These are phyloP conservation scores for Eremochloa ophiuroides DNA, from an alignment of 176 grass and related monocot genomes.

Conservation along the genomic window DNA sequence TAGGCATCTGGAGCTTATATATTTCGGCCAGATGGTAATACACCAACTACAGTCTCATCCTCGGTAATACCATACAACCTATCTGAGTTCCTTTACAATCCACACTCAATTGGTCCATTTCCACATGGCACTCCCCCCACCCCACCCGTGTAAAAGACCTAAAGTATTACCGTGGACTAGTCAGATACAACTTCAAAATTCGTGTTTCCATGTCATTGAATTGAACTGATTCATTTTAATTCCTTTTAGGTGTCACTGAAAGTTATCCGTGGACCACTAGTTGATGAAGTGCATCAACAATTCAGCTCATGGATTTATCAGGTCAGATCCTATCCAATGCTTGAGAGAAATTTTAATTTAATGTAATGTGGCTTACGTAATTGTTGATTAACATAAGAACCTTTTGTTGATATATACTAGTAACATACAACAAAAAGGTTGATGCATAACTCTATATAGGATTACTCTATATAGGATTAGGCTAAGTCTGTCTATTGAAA, in stretches of 20 bases:
- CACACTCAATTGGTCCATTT: neutral
- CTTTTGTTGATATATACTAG: neutral
- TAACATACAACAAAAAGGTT: too few relatives aligned
- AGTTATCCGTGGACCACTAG: constrained; percentile 58
- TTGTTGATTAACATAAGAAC: neutral
- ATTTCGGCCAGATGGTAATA: constrained; percentile 74
- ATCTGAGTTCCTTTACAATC: neutral
- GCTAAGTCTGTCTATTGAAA: too few relatives aligned
- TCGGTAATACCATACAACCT: constrained; percentile 34
- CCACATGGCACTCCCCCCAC: too few relatives aligned
- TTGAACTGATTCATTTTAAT: neutral
- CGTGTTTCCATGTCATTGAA: neutral
- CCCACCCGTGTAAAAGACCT: too few relatives aligned
- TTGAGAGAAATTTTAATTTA: neutral
- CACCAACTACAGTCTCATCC: constrained; percentile 51
- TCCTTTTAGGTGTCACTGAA: constrained; percentile 51
- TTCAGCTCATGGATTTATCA: constrained; percentile 95
- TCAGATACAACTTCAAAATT: neutral
- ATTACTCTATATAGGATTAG: too few relatives aligned
- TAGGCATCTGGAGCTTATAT: constrained; percentile 96
- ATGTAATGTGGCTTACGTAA: neutral
- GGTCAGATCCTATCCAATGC: constrained; percentile 36
- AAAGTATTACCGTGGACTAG: neutral
- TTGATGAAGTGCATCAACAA: constrained; percentile 81
- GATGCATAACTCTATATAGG: too few relatives aligned